These are phyloP conservation scores for Neurospora sp. DNA, from an alignment of 495 filamentous ascomycete species.

Conservation along the genomic window DNA sequence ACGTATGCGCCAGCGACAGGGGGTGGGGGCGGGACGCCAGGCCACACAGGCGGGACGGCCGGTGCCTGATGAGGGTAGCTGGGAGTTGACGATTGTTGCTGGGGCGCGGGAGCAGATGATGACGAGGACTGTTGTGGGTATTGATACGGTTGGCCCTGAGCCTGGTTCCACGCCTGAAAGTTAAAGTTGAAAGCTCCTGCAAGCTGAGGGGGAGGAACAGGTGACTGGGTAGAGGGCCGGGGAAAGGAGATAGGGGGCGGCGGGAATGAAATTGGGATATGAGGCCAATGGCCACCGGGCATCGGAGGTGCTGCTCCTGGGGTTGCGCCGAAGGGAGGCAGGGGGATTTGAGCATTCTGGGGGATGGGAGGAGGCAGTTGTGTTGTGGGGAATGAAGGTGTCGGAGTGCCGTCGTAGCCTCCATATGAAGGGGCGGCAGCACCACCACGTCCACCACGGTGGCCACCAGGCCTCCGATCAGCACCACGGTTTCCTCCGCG, in stretches of 20 bases:
- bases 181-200: slow-evolving; percentile 9
- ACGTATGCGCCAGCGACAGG: slow-evolving; percentile 46
- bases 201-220: slow-evolving; percentile 1
- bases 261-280: background rate
- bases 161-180: slow-evolving; percentile 11
- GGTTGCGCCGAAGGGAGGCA: slow-evolving; percentile 4
- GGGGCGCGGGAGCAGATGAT: slow-evolving; percentile 2
- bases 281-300: slow-evolving; percentile 6
- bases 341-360: slow-evolving; percentile 8
- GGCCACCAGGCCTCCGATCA: slow-evolving; percentile 21
- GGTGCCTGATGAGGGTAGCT: slow-evolving; percentile 1
- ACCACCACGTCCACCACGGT: slow-evolving; percentile 3
- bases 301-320: background rate
- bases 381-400: slow-evolving; percentile 2
- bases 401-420: background rate
- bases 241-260: slow-evolving; percentile 6
- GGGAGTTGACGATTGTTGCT: background rate
- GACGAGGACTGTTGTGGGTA: slow-evolving; percentile 3
- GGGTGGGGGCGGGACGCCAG: slow-evolving; percentile 10
- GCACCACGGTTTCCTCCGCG: slow-evolving; percentile 30
- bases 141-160: slow-evolving; percentile 8
- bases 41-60: background rate
- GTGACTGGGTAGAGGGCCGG: slow-evolving; percentile 3
- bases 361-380: slow-evolving; percentile 1
- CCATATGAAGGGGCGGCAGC: slow-evolving; percentile 1